Evolutionary conservation across 768 basidiomycete species (phyloP).

Genomic region (Trametes maxima): DNA sequence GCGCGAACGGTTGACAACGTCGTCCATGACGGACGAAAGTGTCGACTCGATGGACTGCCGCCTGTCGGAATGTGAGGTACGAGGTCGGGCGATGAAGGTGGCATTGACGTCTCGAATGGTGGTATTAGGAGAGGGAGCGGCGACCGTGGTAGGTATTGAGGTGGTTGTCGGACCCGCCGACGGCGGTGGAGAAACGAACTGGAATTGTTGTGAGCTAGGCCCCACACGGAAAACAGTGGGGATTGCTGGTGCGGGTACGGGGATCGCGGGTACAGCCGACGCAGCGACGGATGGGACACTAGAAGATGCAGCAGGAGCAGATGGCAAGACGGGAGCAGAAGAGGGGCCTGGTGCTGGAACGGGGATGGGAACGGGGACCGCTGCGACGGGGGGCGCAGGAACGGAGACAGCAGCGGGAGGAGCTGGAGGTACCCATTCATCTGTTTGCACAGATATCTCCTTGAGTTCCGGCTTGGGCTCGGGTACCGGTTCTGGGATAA

Average conservation of each 20-base stretch:
- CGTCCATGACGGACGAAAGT: slow-evolving; percentile 54
- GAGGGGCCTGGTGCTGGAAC: slow-evolving; percentile 36
- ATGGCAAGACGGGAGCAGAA: slow-evolving; percentile 9
- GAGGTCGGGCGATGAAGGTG: slow-evolving; percentile 51
- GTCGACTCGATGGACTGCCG: slow-evolving; percentile 75
- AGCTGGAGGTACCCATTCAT: slow-evolving; percentile 57
- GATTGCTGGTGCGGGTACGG: slow-evolving; percentile 25
- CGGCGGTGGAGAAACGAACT: slow-evolving; percentile 57
- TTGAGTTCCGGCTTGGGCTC: slow-evolving; percentile 63
- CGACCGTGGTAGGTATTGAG: slow-evolving; percentile 35
- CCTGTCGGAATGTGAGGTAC: slow-evolving; percentile 58
- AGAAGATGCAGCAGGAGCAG: slow-evolving; percentile 12
- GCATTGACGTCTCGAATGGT: slow-evolving; percentile 55
- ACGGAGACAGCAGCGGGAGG: slow-evolving; percentile 40
- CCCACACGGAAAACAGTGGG: slow-evolving; percentile 58
- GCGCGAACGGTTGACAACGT: slow-evolving; percentile 54
- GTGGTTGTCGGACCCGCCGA: slow-evolving; percentile 39
- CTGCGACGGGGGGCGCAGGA: neutral
- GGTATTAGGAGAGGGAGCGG: slow-evolving; percentile 44
- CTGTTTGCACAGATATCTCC: slow-evolving; percentile 83
- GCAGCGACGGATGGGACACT: slow-evolving; percentile 27
- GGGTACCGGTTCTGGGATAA: slow-evolving; percentile 29
- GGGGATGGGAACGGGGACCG: slow-evolving; percentile 29
- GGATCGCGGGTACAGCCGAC: slow-evolving; percentile 25
- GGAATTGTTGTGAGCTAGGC: slow-evolving; percentile 66